Evolutionary conservation across 73 alveolate genomes (phyloP).

Genomic region (Paramecium octaurelia): DNA sequence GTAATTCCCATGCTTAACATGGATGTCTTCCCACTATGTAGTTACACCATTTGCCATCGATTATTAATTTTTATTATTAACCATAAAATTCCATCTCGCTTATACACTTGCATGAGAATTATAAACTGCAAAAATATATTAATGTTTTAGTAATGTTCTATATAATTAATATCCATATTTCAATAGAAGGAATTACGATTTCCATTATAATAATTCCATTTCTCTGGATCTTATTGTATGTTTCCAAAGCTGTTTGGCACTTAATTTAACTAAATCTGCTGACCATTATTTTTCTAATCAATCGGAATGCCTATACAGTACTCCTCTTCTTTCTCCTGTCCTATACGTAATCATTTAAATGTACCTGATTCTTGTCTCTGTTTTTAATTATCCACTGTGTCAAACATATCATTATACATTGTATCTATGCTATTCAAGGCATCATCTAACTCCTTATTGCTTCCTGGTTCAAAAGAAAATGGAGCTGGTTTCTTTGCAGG

Average conservation of each 20-base stretch:
- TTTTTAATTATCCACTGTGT: conserved; percentile 29
- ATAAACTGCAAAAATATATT: neutral
- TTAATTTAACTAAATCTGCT: neutral
- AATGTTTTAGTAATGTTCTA: neutral
- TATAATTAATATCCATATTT: neutral
- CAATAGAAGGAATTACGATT: neutral
- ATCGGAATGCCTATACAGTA: neutral
- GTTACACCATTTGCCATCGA: conserved; percentile 65
- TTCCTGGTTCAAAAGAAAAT: conserved; percentile 37
- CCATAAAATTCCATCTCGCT: neutral
- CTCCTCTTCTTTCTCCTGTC: neutral
- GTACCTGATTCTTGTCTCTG: neutral
- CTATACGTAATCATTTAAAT: neutral
- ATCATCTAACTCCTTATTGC: conserved; percentile 24
- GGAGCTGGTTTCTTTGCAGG: conserved; percentile 34
- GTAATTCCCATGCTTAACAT: conserved; percentile 53
- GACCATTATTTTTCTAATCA: neutral
- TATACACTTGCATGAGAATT: neutral
- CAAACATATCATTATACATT: conserved; percentile 51
- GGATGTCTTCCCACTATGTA: conserved; percentile 61
- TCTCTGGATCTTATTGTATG: neutral
- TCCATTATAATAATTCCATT: neutral
- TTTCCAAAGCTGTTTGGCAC: neutral
- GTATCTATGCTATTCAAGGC: conserved; percentile 21
- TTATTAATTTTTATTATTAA: neutral